Conservation (phyloP, 805 yeast species). For the Cyberlindnera galapagoensis region DNA sequence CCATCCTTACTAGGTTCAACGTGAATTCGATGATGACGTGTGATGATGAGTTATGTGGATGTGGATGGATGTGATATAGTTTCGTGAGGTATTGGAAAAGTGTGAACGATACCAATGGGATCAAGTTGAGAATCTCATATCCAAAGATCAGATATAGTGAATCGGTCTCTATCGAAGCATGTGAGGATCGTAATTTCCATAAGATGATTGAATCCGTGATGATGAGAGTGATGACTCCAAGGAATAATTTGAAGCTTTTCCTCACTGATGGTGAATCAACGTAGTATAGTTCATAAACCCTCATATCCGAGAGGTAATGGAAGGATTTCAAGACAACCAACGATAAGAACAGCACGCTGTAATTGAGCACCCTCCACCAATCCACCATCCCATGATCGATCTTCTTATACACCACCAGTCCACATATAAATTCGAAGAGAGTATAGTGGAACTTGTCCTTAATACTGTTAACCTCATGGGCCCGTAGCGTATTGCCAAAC, state of each 20-base stretch:
- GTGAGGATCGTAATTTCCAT: too few relatives aligned
- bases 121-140: conserved; percentile 14
- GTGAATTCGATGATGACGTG: conserved; percentile 7
- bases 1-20: conserved; percentile 10
- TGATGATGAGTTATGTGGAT: conserved; percentile 2
- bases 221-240: conserved; percentile 9
- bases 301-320: conserved; percentile 17
- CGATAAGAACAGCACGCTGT: conserved; percentile 10
- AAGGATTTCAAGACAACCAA: conserved; percentile 16
- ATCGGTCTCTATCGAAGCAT: conserved; percentile 5
- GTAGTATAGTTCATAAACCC: conserved; percentile 4
- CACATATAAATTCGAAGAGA: conserved; percentile 15
- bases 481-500: conserved; percentile 9
- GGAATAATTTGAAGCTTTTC: conserved; percentile 1
- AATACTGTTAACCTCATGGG: conserved; percentile 5
- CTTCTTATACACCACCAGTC: conserved; percentile 11
- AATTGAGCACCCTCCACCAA: conserved; percentile 2
- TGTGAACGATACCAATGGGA: conserved; percentile 12
- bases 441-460: conserved; percentile 14
- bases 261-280: background rate
- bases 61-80: conserved; percentile 1
- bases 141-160: conserved; percentile 14
- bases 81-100: conserved; percentile 9
- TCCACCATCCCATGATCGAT: conserved; percentile 4
- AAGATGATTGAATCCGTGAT: conserved; percentile 6